Base-by-base conservation (phyloP, 2,329 filamentous ascomycete genomes). In the Drechslera avenae region DNA sequence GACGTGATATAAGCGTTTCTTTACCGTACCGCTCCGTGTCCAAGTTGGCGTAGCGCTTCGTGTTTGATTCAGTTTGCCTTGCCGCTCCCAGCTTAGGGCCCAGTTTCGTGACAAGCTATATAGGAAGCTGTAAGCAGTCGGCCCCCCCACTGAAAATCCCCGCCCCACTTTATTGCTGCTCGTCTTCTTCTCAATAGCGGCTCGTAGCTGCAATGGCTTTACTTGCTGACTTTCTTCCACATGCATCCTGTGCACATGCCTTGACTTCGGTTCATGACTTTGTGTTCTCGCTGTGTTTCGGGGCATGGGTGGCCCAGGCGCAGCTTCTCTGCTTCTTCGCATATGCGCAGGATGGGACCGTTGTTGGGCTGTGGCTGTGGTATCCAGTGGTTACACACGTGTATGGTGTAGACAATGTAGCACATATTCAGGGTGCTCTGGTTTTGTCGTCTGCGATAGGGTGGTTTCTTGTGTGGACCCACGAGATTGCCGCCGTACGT, bases 301-400 rank as follows among this genome's bases (percentile, higher is more conserved):
- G 65, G 64, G 52, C 67, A 68, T 10, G 65, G 56, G 21, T 59
- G 55, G 2, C 66, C 66, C 13, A 70, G 41, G 13, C 67, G 60
- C 33, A 63, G 47, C 41, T 57, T 60, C 43, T 69, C 63, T 16
- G 65, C 59, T 35, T 65, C 59, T 19, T 63, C 52, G 51, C 66
- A 70, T 14, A 70, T 67, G 16, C 64, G 58, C 19, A 69, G 53
- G 17, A 68, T 53, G 3, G 63, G 62, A 4, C 66, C 66, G 41
- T 66, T 65, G 17, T 60, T 58, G 10, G 56, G 59, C 39, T 63
- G 55, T 2, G 66, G 66, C 34, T 69, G 66, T 16, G 66, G 58
- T 10, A 70, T 56, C 68, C 68, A 71, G 55, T 69, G 66, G 35
- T 62, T 59, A 52, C 68, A 71, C 36, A 58, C 49, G 46, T 70